Percentiles rank a stretch among this genome's conserved stretches.
Conservation (phyloP, 345 rosid species). For the Eucalyptus decipiens region DNA sequence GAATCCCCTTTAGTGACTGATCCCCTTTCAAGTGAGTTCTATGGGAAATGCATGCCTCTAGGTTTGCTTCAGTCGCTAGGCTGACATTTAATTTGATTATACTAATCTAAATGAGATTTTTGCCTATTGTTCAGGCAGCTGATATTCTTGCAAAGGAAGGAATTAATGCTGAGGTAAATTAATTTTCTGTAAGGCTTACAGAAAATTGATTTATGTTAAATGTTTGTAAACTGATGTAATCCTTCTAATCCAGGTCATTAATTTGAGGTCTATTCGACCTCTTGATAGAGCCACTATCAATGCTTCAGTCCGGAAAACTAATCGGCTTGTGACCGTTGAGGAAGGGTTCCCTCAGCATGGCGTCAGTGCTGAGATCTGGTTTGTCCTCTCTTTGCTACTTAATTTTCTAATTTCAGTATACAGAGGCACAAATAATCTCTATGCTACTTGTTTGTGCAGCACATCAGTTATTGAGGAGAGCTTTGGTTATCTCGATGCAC, state of each 20-base stretch:
- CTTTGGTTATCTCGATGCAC: slow-evolving; percentile 84
- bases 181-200: neutral
- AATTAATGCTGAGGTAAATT: slow-evolving; percentile 82
- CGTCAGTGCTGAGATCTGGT: slow-evolving; percentile 94
- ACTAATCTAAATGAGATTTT: neutral
- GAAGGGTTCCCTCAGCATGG: slow-evolving; percentile 99
- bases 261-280: slow-evolving; percentile 89
- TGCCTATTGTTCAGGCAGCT: slow-evolving; percentile 60
- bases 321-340: slow-evolving; percentile 89
- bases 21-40: neutral
- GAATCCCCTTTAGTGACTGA: neutral
- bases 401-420: neutral
- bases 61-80: neutral
- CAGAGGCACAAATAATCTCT: neutral
- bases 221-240: neutral
- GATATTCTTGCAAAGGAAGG: slow-evolving; percentile 92
- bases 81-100: neutral
- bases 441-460: slow-evolving; percentile 18
- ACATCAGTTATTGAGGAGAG: slow-evolving; percentile 82
- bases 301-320: slow-evolving; percentile 87
- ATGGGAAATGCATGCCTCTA: neutral
- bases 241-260: slow-evolving; percentile 50
- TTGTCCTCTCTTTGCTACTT: neutral
- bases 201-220: neutral
- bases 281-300: slow-evolving; percentile 85